phyloP scores from a whole-genome alignment of 371 early-diverging fungal genomes.

The Thermomucor indicae-seudaticae region DNA sequence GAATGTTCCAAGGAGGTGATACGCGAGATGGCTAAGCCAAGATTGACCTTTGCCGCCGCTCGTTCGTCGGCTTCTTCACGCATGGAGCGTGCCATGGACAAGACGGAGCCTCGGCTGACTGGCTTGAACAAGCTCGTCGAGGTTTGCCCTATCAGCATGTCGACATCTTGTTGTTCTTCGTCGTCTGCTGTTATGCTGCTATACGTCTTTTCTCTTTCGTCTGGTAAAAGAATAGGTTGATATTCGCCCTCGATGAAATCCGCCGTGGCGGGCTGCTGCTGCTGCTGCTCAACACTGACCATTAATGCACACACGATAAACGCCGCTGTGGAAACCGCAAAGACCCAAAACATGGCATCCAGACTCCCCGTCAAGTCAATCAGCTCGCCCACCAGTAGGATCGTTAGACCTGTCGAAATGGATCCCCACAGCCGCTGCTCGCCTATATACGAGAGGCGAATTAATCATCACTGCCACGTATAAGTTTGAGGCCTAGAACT shows the following conservation, averaged over 20 bases:
- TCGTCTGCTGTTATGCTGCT: not conserved
- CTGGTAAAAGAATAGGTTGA: not conserved
- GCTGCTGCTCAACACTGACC: conserved; percentile 3
- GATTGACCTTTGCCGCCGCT: conserved; percentile 15
- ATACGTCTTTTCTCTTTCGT: not conserved
- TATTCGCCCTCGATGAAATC: too few species aligned
- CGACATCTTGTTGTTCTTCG: not conserved
- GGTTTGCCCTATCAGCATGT: not conserved
- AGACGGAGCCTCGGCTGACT: conserved; percentile 12
- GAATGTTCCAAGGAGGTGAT: conserved; percentile 32
- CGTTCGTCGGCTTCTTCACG: conserved; percentile 38
- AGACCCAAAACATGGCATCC: conserved; percentile 31
- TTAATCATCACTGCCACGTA: not conserved
- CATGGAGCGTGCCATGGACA: conserved; percentile 9
- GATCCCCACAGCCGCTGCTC: conserved; percentile 44
- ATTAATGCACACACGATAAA: conserved; percentile 19
- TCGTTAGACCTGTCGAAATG: conserved; percentile 32
- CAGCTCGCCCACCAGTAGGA: conserved; percentile 31
- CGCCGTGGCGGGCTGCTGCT: not conserved
- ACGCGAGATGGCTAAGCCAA: conserved; percentile 30
- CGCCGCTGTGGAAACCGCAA: conserved; percentile 18
- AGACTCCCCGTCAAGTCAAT: conserved; percentile 22
- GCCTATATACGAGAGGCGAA: conserved; percentile 14
- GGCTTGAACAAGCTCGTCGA: conserved; percentile 12
- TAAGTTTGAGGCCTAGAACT: not conserved